Evolutionary conservation across 2,329 filamentous ascomycete genomes (phyloP).

Genomic region (Cryphonectria nitschkei): DNA sequence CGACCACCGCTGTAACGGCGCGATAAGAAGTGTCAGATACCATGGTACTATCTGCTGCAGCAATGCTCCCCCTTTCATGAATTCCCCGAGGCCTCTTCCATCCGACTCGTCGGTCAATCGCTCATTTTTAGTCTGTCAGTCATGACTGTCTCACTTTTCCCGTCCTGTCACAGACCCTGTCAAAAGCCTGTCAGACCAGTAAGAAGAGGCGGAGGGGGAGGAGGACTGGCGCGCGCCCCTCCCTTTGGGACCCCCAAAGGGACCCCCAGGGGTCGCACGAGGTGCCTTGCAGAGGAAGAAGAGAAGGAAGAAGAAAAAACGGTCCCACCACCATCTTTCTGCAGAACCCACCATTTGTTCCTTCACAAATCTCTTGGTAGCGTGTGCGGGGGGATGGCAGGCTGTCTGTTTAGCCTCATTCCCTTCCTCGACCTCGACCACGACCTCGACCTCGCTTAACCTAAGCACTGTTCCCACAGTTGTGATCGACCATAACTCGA

Average conservation of each 20-base stretch:
- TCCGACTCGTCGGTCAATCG: background rate
- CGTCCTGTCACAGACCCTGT: background rate
- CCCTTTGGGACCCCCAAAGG: background rate
- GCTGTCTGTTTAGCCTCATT: slow-evolving; percentile 7
- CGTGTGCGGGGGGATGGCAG: slow-evolving; percentile 20
- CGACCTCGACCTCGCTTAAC: background rate
- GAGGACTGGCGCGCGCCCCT: too few relatives aligned
- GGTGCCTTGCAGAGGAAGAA: slow-evolving; percentile 2
- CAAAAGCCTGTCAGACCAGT: background rate
- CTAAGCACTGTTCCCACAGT: background rate
- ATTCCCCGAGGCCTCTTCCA: background rate
- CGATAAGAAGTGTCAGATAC: slow-evolving; percentile 6
- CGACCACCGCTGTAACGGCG: background rate
- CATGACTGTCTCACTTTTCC: background rate
- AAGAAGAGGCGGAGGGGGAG: background rate
- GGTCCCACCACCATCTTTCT: background rate
- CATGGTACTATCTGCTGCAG: background rate
- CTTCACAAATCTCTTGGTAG: slow-evolving; percentile 12
- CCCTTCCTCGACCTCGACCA: background rate
- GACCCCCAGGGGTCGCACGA: background rate
- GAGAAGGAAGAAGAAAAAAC: background rate
- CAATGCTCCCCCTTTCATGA: background rate
- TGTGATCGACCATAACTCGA: background rate
- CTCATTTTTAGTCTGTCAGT: background rate
- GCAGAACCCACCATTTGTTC: background rate